Conservation (phyloP, 2,329 filamentous ascomycete species). For the Botryotinia calthae region DNA sequence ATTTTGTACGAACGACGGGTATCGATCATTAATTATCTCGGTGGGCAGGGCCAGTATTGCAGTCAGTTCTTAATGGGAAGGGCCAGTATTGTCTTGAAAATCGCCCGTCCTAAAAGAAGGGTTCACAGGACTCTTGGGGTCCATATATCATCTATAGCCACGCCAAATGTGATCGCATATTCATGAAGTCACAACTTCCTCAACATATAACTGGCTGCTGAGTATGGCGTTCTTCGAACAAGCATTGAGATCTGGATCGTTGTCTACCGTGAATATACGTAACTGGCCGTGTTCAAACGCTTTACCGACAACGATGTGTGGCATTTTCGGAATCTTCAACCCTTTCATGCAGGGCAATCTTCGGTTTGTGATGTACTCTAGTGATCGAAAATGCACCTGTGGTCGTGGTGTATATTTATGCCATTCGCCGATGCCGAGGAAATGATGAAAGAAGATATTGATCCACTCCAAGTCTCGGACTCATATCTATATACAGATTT, state of each 20-base stretch:
- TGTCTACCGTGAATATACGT: background rate
- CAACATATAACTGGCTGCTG: background rate
- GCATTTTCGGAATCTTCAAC: background rate
- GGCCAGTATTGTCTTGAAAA: background rate
- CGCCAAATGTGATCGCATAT: background rate
- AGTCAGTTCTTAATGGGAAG: background rate
- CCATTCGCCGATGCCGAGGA: background rate
- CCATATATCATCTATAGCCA: background rate
- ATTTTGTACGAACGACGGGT: background rate
- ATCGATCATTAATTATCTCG: no score
- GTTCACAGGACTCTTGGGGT: background rate
- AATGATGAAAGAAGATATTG: background rate
- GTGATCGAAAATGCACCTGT: background rate
- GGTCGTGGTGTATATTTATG: background rate
- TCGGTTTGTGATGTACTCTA: background rate
- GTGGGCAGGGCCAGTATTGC: background rate
- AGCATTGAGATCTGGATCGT: background rate
- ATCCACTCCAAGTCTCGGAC: background rate
- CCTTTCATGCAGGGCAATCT: background rate
- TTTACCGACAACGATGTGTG: background rate
- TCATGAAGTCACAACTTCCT: background rate
- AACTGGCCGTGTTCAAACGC: background rate
- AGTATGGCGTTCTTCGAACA: background rate
- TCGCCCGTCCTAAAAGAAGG: background rate
- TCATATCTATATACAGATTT: background rate